Conservation (phyloP, 495 filamentous ascomycete genomes). For the Trichoderma erinaceum region DNA sequence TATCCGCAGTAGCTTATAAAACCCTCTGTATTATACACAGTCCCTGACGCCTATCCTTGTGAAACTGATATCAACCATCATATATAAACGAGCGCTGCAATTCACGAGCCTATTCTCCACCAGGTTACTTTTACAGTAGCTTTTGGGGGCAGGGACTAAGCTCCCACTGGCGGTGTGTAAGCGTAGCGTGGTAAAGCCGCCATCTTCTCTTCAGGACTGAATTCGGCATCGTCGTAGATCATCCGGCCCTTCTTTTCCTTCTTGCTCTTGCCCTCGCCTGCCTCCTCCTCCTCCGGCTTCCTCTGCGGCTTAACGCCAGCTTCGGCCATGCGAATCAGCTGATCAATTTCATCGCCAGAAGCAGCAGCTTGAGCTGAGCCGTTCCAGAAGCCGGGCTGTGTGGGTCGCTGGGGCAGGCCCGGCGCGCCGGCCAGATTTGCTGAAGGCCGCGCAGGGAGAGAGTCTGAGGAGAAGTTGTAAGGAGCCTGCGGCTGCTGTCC, state of each 20-base stretch:
- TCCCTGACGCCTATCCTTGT: slow-evolving; percentile 11
- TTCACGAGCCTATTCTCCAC: not conserved
- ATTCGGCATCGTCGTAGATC: slow-evolving; percentile 70
- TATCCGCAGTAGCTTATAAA: not conserved
- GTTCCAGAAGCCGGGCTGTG: slow-evolving; percentile 26
- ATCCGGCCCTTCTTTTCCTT: slow-evolving; percentile 63
- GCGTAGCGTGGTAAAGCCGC: slow-evolving; percentile 69
- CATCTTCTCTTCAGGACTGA: slow-evolving; percentile 86
- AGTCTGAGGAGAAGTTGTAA: slow-evolving; percentile 18
- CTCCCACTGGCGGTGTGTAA: slow-evolving; percentile 12
- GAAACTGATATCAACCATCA: slow-evolving; percentile 1
- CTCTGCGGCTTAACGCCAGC: slow-evolving; percentile 48
- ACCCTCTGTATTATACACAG: not conserved
- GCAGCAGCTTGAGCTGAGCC: slow-evolving; percentile 16
- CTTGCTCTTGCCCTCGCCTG: slow-evolving; percentile 51
- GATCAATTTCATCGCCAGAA: slow-evolving; percentile 47
- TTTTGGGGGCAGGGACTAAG: not conserved
- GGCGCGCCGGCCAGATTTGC: slow-evolving; percentile 24
- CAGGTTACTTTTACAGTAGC: not conserved
- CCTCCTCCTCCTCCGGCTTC: slow-evolving; percentile 35
- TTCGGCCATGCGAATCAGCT: slow-evolving; percentile 53
- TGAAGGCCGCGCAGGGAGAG: slow-evolving; percentile 18
- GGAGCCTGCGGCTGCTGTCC: slow-evolving; percentile 18
- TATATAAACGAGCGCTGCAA: not conserved
- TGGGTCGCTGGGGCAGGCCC: slow-evolving; percentile 32